Conservation (phyloP, 305 asterid species). For the Solanum aculeatissimum region DNA sequence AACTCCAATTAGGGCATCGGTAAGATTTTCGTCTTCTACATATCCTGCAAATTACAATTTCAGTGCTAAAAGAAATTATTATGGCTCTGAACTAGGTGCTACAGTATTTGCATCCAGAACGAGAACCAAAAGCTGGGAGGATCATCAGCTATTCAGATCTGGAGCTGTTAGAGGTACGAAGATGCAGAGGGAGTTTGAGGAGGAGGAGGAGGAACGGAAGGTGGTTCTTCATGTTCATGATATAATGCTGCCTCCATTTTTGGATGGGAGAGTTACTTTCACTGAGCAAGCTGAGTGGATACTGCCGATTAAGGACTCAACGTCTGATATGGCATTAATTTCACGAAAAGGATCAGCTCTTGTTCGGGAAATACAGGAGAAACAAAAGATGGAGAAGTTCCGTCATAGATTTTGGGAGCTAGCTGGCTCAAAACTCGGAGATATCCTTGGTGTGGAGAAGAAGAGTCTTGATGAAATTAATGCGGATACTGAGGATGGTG, state of each 20-base stretch:
- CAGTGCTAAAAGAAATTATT: constrained; percentile 24
- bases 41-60: constrained; percentile 35
- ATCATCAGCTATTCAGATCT: constrained; percentile 78
- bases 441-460: constrained; percentile 92
- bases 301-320: constrained; percentile 83
- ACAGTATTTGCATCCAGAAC: neutral
- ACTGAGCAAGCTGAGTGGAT: constrained; percentile 79
- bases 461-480: constrained; percentile 49
- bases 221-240: constrained; percentile 89
- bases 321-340: constrained; percentile 94
- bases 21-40: constrained; percentile 50
- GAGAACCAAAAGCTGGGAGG: constrained; percentile 74
- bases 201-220: constrained; percentile 78
- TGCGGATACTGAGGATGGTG: constrained; percentile 91
- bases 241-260: constrained; percentile 82
- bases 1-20: constrained; percentile 65
- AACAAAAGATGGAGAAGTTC: constrained; percentile 79
- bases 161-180: constrained; percentile 89
- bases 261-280: constrained; percentile 85
- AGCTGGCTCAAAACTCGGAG: constrained; percentile 95
- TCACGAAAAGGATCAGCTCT: constrained; percentile 80
- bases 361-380: constrained; percentile 78
- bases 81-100: constrained; percentile 59
- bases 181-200: constrained; percentile 80
- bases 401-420: constrained; percentile 95